A percentile compares a stretch with the other conserved stretches of the same genome.
phyloP scores from a whole-genome alignment of 2,329 filamentous ascomycete genomes.

The Raffaelea albimanens region DNA sequence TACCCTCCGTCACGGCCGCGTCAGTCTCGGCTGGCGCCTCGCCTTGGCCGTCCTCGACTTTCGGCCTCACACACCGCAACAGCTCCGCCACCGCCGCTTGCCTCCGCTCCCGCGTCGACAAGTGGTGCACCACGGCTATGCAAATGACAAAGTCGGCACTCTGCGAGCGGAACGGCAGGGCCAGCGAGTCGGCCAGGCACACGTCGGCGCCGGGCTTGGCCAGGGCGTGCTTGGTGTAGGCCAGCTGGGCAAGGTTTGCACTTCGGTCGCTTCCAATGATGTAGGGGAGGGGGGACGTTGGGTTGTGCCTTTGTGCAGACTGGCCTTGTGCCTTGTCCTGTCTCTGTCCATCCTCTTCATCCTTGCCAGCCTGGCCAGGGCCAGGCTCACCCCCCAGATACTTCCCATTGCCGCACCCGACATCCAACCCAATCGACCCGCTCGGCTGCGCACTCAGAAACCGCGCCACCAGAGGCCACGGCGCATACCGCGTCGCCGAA shows the following conservation, averaged over 20 bases:
- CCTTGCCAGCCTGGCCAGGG: too few relatives aligned
- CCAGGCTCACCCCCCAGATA: constrained; percentile 54
- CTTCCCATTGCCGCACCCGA: constrained; percentile 96
- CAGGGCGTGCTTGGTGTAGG: constrained; percentile 21
- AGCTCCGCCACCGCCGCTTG: constrained; percentile 63
- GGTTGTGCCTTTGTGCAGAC: not conserved
- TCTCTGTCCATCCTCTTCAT: not conserved
- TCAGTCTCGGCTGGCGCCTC: too few relatives aligned
- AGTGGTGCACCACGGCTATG: constrained; percentile 89
- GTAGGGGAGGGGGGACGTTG: constrained; percentile 48
- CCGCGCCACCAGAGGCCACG: constrained; percentile 82
- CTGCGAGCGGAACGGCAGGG: constrained; percentile 62
- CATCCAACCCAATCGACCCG: constrained; percentile 75
- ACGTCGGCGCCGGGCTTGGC: constrained; percentile 43
- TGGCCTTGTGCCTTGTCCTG: not conserved
- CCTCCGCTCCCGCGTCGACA: constrained; percentile 68
- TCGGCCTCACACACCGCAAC: constrained; percentile 49
- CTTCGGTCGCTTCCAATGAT: constrained; percentile 82
- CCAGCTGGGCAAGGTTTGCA: constrained; percentile 42
- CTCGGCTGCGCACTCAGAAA: constrained; percentile 59
- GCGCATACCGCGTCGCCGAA: constrained; percentile 69
- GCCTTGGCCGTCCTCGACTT: constrained; percentile 12
- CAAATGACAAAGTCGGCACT: constrained; percentile 76
- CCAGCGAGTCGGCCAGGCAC: constrained; percentile 71
- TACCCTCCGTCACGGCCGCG: constrained; percentile 9